Evolutionary conservation across 2,329 filamentous ascomycete genomes (phyloP).

Genomic region (Clarireedia sp.): DNA sequence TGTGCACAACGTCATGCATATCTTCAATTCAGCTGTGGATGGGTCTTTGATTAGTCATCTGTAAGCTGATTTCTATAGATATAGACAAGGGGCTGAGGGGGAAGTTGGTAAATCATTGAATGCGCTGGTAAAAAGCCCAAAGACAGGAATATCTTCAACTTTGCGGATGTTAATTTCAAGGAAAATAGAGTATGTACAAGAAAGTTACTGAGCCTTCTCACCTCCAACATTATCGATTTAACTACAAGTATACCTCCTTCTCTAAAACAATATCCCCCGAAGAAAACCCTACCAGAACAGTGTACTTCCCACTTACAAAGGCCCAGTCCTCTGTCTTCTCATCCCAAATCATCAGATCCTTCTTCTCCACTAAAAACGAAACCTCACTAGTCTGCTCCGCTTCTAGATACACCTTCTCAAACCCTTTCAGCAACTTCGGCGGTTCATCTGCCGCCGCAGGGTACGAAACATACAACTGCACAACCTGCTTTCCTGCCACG

Average conservation of each 20-base stretch:
- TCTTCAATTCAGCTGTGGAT: too few relatives aligned
- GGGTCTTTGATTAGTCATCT: too few relatives aligned
- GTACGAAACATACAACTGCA: slow-evolving; percentile 12
- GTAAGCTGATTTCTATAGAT: too few relatives aligned
- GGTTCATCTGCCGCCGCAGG: neutral
- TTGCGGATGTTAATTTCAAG: too few relatives aligned
- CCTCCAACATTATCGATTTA: too few relatives aligned
- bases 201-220: too few relatives aligned
- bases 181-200: too few relatives aligned
- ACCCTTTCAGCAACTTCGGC: slow-evolving; percentile 8
- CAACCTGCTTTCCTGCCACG: slow-evolving; percentile 9
- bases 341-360: slow-evolving; percentile 35
- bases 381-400: neutral
- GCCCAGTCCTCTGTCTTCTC: slow-evolving; percentile 34
- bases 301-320: slow-evolving; percentile 32
- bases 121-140: too few relatives aligned
- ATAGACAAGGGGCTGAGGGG: too few relatives aligned
- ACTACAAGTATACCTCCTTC: neutral
- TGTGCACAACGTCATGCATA: too few relatives aligned
- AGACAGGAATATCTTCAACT: too few relatives aligned
- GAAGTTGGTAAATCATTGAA: too few relatives aligned
- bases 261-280: neutral
- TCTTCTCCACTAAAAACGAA: slow-evolving; percentile 8
- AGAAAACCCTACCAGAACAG: neutral
- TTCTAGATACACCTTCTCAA: slow-evolving; percentile 9